Evolutionary conservation across 1,284 basidiomycete species (phyloP).

Genomic region (Pseudozyma sp.): DNA sequence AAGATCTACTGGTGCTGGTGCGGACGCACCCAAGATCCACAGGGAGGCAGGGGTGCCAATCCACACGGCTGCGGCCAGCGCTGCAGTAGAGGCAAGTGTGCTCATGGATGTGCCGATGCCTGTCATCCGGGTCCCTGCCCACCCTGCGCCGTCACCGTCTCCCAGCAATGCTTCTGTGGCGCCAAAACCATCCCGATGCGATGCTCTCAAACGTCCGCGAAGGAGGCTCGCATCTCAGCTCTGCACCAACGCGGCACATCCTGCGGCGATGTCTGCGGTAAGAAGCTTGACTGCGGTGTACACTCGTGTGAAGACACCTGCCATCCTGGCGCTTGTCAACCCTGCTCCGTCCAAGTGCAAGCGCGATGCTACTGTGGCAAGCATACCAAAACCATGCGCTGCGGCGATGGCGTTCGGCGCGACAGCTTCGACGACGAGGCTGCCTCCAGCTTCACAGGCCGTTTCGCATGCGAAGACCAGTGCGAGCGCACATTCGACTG

Average conservation of each 20-base stretch:
- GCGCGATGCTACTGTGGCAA: constrained; percentile 64
- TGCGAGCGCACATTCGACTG: constrained; percentile 60
- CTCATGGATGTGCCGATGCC: constrained; percentile 59
- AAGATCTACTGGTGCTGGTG: constrained; percentile 66
- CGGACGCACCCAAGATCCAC: constrained; percentile 53
- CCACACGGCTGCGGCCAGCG: constrained; percentile 65
- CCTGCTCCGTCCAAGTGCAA: constrained; percentile 45
- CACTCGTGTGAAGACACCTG: constrained; percentile 59
- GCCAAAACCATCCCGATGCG: constrained; percentile 52
- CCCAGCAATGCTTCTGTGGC: constrained; percentile 65
- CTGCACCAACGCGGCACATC: constrained; percentile 51
- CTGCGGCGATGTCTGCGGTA: constrained; percentile 59
- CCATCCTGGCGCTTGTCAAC: constrained; percentile 59
- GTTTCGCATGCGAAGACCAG: constrained; percentile 50
- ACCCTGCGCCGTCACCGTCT: constrained; percentile 63
- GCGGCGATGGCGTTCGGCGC: constrained; percentile 53
- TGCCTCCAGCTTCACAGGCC: constrained; percentile 37
- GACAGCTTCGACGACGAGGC: constrained; percentile 35
- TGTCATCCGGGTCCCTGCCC: constrained; percentile 68
- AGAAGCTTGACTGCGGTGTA: constrained; percentile 58
- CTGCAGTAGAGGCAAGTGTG: constrained; percentile 58
- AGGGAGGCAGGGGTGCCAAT: constrained; percentile 39
- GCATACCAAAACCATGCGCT: constrained; percentile 53
- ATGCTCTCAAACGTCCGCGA: constrained; percentile 59
- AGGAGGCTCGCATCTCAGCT: constrained; percentile 29